Conservation (phyloP, 108 stramenopile species). For the Bacterosira constricta region DNA sequence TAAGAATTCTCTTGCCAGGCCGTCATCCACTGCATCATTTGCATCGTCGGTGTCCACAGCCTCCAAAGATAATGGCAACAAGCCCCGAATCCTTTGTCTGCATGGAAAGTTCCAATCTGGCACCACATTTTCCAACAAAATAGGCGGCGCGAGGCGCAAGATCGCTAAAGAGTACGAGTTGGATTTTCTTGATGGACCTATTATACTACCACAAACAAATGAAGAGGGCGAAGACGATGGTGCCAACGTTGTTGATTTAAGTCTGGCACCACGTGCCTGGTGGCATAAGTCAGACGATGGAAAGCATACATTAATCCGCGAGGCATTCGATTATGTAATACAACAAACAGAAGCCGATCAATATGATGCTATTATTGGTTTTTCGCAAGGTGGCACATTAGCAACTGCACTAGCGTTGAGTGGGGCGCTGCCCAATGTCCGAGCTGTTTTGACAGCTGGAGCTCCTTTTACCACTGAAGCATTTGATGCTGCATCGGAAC, state of each 20-base stretch:
- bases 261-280: constrained; percentile 44
- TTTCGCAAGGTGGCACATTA: constrained; percentile 75
- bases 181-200: constrained; percentile 67
- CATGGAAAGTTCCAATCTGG: constrained; percentile 71
- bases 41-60: no score
- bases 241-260: background rate
- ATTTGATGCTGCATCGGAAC: constrained; percentile 41
- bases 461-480: constrained; percentile 63
- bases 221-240: background rate
- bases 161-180: constrained; percentile 60
- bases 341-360: constrained; percentile 32
- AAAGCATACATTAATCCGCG: constrained; percentile 46
- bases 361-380: constrained; percentile 69
- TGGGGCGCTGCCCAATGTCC: constrained; percentile 55
- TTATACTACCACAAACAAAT: constrained; percentile 5
- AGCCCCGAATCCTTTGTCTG: constrained; percentile 58
- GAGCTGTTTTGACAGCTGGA: constrained; percentile 71
- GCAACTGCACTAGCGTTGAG: constrained; percentile 62
- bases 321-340: constrained; percentile 62
- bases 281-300: constrained; percentile 56
- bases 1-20: no score
- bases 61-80: no score
- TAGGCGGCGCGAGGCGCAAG: constrained; percentile 72
- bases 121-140: constrained; percentile 63
- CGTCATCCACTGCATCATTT: no score